Percentiles rank a stretch among this genome's conserved stretches.
These are phyloP conservation scores for Fusarium piperis DNA, from an alignment of 2,329 filamentous ascomycete genomes.

Conservation along the genomic window DNA sequence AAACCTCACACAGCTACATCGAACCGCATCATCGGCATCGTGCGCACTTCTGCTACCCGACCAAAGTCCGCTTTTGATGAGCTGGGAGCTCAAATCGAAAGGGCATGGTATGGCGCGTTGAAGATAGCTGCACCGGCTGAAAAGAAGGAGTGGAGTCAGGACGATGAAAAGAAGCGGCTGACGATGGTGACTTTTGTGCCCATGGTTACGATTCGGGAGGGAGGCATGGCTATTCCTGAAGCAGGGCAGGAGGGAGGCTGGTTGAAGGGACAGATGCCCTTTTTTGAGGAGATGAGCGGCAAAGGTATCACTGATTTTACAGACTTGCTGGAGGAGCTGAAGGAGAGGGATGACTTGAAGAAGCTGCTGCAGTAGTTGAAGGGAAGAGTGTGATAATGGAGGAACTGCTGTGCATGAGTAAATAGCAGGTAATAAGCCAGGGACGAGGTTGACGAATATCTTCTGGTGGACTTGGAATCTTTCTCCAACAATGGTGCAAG, in stretches of 20 bases:
- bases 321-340: slow-evolving; percentile 1
- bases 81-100: slow-evolving; percentile 20
- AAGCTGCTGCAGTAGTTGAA: background rate
- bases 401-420: too few species aligned
- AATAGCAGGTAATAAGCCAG: too few species aligned
- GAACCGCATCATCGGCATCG: slow-evolving; percentile 27
- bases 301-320: slow-evolving; percentile 21
- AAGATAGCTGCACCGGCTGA: background rate
- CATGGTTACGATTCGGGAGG: slow-evolving; percentile 29
- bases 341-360: slow-evolving; percentile 37
- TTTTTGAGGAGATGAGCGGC: slow-evolving; percentile 18
- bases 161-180: slow-evolving; percentile 12
- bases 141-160: background rate
- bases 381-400: background rate
- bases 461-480: too few species aligned
- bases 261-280: slow-evolving; percentile 19
- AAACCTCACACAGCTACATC: slow-evolving; percentile 1
- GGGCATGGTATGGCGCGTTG: slow-evolving; percentile 14
- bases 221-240: slow-evolving; percentile 27
- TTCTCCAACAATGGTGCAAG: too few species aligned
- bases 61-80: slow-evolving; percentile 22
- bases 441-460: too few species aligned
- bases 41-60: slow-evolving; percentile 19
- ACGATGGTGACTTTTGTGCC: slow-evolving; percentile 28
- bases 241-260: slow-evolving; percentile 29